phyloP scores from a whole-genome alignment of 257 asterid species.

The Solanum bulbocastanum region DNA sequence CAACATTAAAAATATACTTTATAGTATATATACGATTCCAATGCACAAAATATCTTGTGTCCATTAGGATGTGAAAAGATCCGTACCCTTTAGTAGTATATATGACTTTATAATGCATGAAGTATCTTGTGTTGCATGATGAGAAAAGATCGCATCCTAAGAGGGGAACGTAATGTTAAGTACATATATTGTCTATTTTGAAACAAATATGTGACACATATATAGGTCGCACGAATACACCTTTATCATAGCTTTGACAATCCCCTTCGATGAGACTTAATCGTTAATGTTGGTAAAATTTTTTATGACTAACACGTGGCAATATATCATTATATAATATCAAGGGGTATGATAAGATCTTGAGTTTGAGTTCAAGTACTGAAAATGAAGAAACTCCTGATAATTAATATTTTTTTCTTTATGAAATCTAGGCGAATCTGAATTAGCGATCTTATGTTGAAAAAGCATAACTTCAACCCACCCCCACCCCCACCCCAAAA shows the following conservation, averaged over 20 bases:
- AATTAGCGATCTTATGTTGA: neutral
- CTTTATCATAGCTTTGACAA: too few relatives aligned
- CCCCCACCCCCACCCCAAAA: neutral
- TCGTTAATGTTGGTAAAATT: too few relatives aligned
- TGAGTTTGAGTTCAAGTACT: neutral
- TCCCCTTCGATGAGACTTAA: neutral
- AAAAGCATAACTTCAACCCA: neutral
- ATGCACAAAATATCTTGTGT: neutral
- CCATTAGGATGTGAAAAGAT: neutral
- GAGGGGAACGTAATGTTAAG: neutral
- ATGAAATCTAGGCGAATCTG: neutral
- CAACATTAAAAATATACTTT: neutral
- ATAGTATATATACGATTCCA: neutral
- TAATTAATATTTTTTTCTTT: neutral
- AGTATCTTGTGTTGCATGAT: neutral
- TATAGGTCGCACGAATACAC: neutral
- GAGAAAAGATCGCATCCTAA: neutral
- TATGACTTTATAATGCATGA: neutral
- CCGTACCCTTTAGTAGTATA: neutral
- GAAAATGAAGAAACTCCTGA: neutral
- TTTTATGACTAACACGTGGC: neutral
- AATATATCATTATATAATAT: neutral
- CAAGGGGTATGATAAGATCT: neutral
- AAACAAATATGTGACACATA: neutral
- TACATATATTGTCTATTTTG: neutral